These are phyloP conservation scores for Trametes versicolor DNA, from an alignment of 1,284 basidiomycete genomes.

Conservation along the genomic window DNA sequence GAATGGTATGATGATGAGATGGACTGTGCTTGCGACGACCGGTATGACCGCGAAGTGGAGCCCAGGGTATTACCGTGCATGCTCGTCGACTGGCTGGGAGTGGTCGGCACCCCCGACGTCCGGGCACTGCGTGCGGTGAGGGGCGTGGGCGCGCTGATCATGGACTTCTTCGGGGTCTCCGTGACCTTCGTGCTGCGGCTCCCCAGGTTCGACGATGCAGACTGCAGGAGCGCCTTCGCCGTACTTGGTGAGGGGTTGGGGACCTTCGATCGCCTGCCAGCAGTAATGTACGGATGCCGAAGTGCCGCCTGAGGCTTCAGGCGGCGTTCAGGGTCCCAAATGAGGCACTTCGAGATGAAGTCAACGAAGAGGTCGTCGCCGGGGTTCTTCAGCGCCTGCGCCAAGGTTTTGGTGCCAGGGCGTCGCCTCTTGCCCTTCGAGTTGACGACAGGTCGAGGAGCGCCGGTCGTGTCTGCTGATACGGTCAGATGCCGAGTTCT, in stretches of 20 bases:
- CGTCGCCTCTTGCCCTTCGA: constrained; percentile 94
- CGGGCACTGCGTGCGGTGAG: constrained; percentile 78
- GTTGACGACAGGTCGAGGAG: constrained; percentile 93
- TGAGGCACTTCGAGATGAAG: constrained; percentile 94
- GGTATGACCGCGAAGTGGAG: constrained; percentile 51
- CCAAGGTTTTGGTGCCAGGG: constrained; percentile 90
- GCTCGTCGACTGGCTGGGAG: constrained; percentile 59
- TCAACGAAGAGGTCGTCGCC: constrained; percentile 88
- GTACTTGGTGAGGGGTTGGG: constrained; percentile 53
- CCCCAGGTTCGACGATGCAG: constrained; percentile 46
- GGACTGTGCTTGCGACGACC: constrained; percentile 52
- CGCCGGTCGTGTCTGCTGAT: constrained; percentile 85
- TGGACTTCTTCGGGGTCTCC: constrained; percentile 87
- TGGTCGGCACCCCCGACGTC: constrained; percentile 62
- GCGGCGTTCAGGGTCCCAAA: constrained; percentile 97
- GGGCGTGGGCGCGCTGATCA: constrained; percentile 86
- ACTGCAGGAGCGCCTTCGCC: constrained; percentile 61
- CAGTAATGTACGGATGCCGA: constrained; percentile 89
- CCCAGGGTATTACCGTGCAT: constrained; percentile 45
- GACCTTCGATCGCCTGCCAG: constrained; percentile 64
- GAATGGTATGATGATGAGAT: constrained; percentile 52
- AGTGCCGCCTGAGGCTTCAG: constrained; percentile 95
- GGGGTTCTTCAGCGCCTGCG: constrained; percentile 88
- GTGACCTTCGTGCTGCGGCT: constrained; percentile 59
- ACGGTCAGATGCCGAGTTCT: constrained; percentile 5